phyloP scores from a whole-genome alignment of 495 filamentous ascomycete species.

The Pyrenula aspistea region DNA sequence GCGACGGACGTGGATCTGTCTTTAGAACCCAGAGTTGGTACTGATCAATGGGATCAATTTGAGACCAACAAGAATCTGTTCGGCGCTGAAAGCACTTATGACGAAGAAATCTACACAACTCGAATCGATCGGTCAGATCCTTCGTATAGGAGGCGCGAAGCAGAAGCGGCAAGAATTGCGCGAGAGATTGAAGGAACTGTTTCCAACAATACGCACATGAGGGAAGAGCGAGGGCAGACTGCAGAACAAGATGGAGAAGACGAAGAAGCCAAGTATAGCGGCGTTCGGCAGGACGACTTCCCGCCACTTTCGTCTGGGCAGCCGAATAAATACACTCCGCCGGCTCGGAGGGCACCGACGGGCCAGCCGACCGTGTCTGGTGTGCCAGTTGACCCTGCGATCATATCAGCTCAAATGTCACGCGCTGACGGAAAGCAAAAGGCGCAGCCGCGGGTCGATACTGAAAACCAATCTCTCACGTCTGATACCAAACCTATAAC shows the following conservation, averaged over 20 bases:
- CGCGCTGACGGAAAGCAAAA: slow-evolving; percentile 30
- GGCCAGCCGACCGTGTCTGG: slow-evolving; percentile 59
- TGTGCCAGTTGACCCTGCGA: slow-evolving; percentile 67
- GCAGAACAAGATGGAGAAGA: slow-evolving; percentile 63
- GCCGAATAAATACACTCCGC: slow-evolving; percentile 79
- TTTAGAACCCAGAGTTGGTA: slow-evolving; percentile 46
- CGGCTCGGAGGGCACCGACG: slow-evolving; percentile 68
- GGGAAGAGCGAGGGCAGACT: slow-evolving; percentile 73
- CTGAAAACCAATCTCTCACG: slow-evolving; percentile 14
- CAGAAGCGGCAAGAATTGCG: slow-evolving; percentile 70
- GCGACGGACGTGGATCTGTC: slow-evolving; percentile 50
- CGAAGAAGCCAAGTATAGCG: slow-evolving; percentile 90
- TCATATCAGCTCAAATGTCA: slow-evolving; percentile 63
- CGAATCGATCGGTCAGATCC: slow-evolving; percentile 73
- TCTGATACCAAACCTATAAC: slow-evolving; percentile 17
- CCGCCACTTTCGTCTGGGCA: slow-evolving; percentile 50
- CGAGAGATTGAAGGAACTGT: slow-evolving; percentile 74
- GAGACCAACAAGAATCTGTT: slow-evolving; percentile 78
- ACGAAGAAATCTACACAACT: slow-evolving; percentile 92
- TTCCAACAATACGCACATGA: slow-evolving; percentile 63
- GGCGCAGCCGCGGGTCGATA: slow-evolving; percentile 11
- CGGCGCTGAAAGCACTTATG: slow-evolving; percentile 74
- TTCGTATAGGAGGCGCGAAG: slow-evolving; percentile 61
- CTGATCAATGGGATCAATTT: slow-evolving; percentile 82
- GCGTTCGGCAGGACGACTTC: slow-evolving; percentile 68